These are phyloP conservation scores for Pulveroboletus frians DNA, from an alignment of 768 basidiomycete genomes.

Conservation along the genomic window DNA sequence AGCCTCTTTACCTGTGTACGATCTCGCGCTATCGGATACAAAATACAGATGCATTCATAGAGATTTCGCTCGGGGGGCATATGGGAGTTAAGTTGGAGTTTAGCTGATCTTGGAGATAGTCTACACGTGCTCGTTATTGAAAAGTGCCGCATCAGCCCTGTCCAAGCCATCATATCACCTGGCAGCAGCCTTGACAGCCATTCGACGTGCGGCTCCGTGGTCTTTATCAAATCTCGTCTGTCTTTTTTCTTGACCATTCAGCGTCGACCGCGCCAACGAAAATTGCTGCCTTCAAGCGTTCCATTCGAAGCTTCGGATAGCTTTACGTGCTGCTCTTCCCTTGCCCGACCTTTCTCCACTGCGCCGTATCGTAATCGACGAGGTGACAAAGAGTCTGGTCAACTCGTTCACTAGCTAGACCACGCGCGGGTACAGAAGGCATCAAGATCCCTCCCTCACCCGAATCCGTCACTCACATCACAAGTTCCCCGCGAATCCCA, in stretches of 20 bases:
- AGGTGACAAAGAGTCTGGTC: not conserved
- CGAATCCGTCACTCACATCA: not conserved
- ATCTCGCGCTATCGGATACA: conserved; percentile 12
- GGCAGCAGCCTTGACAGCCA: not conserved
- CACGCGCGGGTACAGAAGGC: not conserved
- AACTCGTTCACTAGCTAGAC: not conserved
- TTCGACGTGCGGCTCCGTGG: not conserved
- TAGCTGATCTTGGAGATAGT: not conserved
- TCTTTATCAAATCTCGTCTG: not conserved
- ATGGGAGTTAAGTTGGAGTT: conserved; percentile 7
- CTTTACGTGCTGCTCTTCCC: conserved; percentile 10
- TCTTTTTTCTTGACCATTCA: not conserved
- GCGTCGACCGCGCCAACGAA: not conserved
- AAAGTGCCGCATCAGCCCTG: conserved; percentile 5
- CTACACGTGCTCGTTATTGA: conserved; percentile 4
- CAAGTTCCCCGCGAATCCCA: not conserved
- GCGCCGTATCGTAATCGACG: conserved; percentile 22
- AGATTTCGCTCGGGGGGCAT: not conserved
- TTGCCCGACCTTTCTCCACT: conserved; percentile 15
- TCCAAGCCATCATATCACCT: conserved; percentile 5
- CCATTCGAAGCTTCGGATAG: not conserved
- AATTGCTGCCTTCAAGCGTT: not conserved
- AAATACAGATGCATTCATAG: conserved; percentile 19
- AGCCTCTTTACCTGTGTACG: conserved; percentile 28
- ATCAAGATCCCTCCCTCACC: not conserved